A percentile compares a stretch with the other conserved stretches of the same genome.
Conservation (phyloP, 345 rosid species). For the Mallotus nudiflorus region DNA sequence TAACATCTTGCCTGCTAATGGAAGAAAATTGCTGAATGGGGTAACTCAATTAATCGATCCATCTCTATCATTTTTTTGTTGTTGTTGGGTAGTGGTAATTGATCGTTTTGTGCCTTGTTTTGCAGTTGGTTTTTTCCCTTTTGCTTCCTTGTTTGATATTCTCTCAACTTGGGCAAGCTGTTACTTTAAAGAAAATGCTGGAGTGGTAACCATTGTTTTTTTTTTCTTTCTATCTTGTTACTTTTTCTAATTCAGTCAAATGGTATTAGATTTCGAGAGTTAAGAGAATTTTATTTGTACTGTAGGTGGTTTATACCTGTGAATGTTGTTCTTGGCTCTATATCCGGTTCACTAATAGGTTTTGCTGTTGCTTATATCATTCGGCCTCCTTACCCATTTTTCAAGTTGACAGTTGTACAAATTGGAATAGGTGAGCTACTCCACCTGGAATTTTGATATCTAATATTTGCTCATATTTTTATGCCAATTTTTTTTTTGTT, state of each 20-base stretch:
- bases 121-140: slow-evolving; percentile 92
- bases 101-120: background rate
- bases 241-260: background rate
- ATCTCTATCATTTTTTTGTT: background rate
- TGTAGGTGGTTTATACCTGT: slow-evolving; percentile 98
- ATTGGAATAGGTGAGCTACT: slow-evolving; percentile 75
- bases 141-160: slow-evolving; percentile 97
- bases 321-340: slow-evolving; percentile 70
- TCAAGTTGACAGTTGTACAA: slow-evolving; percentile 86
- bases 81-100: no score
- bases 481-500: no score
- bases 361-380: slow-evolving; percentile 56
- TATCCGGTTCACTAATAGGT: slow-evolving; percentile 84
- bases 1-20: slow-evolving; percentile 85
- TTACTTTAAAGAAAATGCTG: slow-evolving; percentile 77
- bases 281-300: slow-evolving; percentile 8
- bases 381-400: slow-evolving; percentile 93
- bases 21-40: slow-evolving; percentile 93
- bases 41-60: slow-evolving; percentile 28
- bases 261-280: background rate
- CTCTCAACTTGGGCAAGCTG: slow-evolving; percentile 96
- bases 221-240: background rate
- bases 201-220: slow-evolving; percentile 53
- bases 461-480: background rate
- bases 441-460: background rate